These are phyloP conservation scores for Acanthamoeba healyi DNA, from an alignment of 208 protist species.

Conservation along the genomic window DNA sequence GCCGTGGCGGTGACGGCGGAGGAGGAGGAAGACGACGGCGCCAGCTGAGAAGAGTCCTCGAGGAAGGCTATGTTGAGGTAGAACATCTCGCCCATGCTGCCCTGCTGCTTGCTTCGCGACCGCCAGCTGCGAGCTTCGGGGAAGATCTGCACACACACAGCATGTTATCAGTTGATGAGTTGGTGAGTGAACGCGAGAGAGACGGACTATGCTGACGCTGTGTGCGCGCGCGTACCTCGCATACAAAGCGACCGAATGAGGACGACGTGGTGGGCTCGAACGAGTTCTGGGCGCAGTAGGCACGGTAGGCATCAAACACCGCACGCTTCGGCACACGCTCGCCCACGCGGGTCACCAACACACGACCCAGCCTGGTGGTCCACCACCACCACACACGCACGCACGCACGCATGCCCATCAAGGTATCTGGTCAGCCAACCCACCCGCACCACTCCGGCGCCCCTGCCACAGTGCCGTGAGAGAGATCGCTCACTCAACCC, in stretches of 20 bases:
- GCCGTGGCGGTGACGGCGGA: background rate
- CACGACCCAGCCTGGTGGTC: background rate
- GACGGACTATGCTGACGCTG: background rate
- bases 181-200: background rate
- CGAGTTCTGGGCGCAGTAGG: background rate
- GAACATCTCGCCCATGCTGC: conserved; percentile 22
- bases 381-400: no score
- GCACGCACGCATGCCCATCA: background rate
- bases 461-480: no score
- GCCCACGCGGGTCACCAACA: background rate
- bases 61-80: conserved; percentile 8
- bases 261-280: conserved; percentile 5
- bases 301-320: background rate
- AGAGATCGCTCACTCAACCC: no score
- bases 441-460: no score
- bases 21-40: background rate
- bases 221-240: background rate
- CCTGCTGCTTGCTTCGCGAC: conserved; percentile 12
- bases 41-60: background rate
- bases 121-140: conserved; percentile 7
- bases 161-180: no score
- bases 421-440: background rate
- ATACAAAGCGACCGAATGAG: background rate
- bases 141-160: background rate
- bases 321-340: background rate